phyloP scores from a whole-genome alignment of 148 eudicot genomes.

The Limonium bicolor region DNA sequence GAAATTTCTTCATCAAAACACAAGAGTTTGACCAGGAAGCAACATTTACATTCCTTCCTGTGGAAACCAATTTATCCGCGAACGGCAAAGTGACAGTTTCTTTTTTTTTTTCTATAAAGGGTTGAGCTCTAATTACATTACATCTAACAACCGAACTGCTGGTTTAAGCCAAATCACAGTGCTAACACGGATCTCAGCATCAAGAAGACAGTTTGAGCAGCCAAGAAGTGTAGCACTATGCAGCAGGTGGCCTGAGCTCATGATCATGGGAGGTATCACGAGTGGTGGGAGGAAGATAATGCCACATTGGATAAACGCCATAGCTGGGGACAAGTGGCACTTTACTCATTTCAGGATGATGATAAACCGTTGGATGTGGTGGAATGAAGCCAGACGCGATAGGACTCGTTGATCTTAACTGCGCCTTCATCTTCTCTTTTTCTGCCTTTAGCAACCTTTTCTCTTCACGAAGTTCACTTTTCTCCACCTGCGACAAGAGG shows the following conservation, averaged over 20 bases:
- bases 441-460: conserved; percentile 48
- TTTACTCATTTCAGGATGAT: conserved; percentile 44
- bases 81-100: too few relatives aligned
- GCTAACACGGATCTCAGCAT: too few relatives aligned
- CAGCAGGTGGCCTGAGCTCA: conserved; percentile 94
- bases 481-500: conserved; percentile 58
- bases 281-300: conserved; percentile 49
- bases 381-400: conserved; percentile 39
- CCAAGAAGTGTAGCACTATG: too few relatives aligned
- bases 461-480: conserved; percentile 94
- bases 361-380: conserved; percentile 36
- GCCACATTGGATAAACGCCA: conserved; percentile 83
- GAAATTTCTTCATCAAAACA: too few relatives aligned
- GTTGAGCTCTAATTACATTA: too few relatives aligned
- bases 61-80: too few relatives aligned
- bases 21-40: too few relatives aligned
- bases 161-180: too few relatives aligned
- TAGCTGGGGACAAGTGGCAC: conserved; percentile 63
- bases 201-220: too few relatives aligned
- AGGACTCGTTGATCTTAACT: conserved; percentile 32
- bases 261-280: conserved; percentile 76
- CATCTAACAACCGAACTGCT: too few relatives aligned
- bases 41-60: too few relatives aligned
- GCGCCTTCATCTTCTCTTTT: conserved; percentile 68
- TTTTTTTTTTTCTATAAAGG: too few relatives aligned